Conservation (phyloP, 345 rosid genomes). For the Brassica nigra region DNA sequence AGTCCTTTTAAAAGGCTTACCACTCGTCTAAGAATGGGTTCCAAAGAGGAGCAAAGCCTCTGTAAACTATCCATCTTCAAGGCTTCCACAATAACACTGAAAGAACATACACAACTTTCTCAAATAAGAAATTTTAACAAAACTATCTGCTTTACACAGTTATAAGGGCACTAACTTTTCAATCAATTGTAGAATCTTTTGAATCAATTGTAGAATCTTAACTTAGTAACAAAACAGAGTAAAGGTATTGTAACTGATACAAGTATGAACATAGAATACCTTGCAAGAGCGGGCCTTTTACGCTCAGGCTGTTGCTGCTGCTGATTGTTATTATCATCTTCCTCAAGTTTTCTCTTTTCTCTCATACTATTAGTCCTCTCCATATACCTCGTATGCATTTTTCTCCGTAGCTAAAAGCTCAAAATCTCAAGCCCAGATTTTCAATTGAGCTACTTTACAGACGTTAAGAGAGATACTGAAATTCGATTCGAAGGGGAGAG, state of each 20-base stretch:
- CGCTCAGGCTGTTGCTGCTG: constrained; percentile 58
- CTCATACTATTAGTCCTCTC: constrained; percentile 80
- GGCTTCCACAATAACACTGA: constrained; percentile 97
- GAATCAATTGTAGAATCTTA: not conserved
- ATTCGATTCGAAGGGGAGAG: constrained; percentile 16
- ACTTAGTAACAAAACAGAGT: not conserved
- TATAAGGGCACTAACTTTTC: not conserved
- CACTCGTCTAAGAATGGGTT: constrained; percentile 93
- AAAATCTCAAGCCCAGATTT: not conserved
- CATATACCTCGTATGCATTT: constrained; percentile 79
- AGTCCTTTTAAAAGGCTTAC: constrained; percentile 46
- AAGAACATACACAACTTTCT: constrained; percentile 3
- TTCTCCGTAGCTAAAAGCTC: not conserved
- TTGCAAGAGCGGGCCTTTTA: constrained; percentile 91
- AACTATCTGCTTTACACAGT: not conserved
- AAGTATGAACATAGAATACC: constrained; percentile 44
- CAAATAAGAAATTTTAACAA: no score
- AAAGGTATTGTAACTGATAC: constrained; percentile 5
- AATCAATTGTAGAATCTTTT: not conserved
- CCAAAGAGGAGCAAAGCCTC: constrained; percentile 93
- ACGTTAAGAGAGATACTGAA: not conserved
- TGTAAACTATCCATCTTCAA: constrained; percentile 95
- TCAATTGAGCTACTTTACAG: not conserved
- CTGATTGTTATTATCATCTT: constrained; percentile 30
- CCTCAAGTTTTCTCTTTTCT: constrained; percentile 76